These are phyloP conservation scores for Misopates orontium DNA, from an alignment of 257 asterid species.

Conservation along the genomic window DNA sequence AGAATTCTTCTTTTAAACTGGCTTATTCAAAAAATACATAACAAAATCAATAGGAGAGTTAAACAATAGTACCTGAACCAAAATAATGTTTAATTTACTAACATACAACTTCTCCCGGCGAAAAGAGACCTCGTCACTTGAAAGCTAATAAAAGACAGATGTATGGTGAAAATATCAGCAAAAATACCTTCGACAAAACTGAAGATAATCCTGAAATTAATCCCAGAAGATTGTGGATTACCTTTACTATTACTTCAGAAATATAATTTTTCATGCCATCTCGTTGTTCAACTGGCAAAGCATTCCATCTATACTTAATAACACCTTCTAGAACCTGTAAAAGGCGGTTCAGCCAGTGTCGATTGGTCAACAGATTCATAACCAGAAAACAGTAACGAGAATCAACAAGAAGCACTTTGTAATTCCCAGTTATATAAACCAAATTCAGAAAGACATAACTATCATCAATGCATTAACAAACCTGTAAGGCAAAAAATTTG, in stretches of 20 bases:
- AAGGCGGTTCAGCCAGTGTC: constrained; percentile 24
- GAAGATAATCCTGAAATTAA: constrained; percentile 1
- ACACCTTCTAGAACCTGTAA: constrained; percentile 95
- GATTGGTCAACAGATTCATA: constrained; percentile 17
- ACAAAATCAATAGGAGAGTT: constrained; percentile 14
- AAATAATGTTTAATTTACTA: constrained; percentile 74
- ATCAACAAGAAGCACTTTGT: not conserved
- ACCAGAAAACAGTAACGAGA: constrained; percentile 9
- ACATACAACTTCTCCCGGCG: constrained; percentile 91
- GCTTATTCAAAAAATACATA: not conserved
- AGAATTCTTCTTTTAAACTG: constrained; percentile 18
- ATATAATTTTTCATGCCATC: constrained; percentile 99
- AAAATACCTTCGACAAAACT: not conserved
- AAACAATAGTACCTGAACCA: constrained; percentile 78
- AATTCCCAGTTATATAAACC: constrained; percentile 5
- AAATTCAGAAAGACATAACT: constrained; percentile 7
- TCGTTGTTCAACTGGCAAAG: constrained; percentile 91
- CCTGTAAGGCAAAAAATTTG: constrained; percentile 94
- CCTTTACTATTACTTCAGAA: constrained; percentile 97
- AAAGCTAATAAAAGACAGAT: constrained; percentile 54
- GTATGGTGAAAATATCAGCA: constrained; percentile 21
- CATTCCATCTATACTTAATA: constrained; percentile 97
- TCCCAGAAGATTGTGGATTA: constrained; percentile 26
- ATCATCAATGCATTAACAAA: constrained; percentile 35
- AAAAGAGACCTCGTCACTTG: constrained; percentile 90